Evolutionary conservation across 2,329 filamentous ascomycete species (phyloP).

Genomic region (Cadophora gregata): DNA sequence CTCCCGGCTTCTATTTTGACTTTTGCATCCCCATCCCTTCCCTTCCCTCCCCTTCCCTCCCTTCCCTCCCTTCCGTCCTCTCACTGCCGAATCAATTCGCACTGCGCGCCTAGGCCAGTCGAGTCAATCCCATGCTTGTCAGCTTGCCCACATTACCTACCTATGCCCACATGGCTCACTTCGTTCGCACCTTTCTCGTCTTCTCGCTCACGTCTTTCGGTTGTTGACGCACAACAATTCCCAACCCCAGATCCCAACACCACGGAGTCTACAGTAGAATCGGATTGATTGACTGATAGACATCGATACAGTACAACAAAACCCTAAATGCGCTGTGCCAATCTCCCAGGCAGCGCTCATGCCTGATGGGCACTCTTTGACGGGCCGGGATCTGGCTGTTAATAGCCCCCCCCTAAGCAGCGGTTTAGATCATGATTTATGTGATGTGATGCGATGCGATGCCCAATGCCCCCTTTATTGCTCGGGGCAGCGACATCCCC

Average conservation of each 20-base stretch:
- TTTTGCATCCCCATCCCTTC: not conserved
- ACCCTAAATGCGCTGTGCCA: conserved; percentile 13
- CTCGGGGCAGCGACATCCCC: not conserved
- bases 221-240: not conserved
- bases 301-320: not conserved
- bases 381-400: conserved; percentile 22
- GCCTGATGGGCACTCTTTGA: conserved; percentile 23
- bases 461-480: conserved; percentile 3
- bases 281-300: not conserved
- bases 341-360: conserved; percentile 11
- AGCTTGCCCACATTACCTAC: no score
- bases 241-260: not conserved
- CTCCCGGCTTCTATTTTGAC: conserved; percentile 1
- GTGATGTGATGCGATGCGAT: not conserved
- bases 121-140: not conserved
- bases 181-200: conserved; percentile 6
- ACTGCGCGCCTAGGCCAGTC: not conserved
- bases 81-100: conserved; percentile 5
- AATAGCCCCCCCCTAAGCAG: conserved; percentile 23
- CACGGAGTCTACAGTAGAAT: not conserved
- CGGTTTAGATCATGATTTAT: conserved; percentile 4
- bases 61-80: not conserved
- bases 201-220: not conserved
- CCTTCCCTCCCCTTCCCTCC: not conserved
- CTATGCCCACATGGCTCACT: not conserved